Percentiles rank a stretch among this genome's conserved stretches.
phyloP scores from a whole-genome alignment of 306 rosid species.

The cucumber (Cucumis sativus) region Cucumber_9930_V3 NC_026655.2:30936001-30936500 shows the following conservation, averaged over 20 bases:
- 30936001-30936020: not conserved
- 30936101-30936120: slow-evolving; percentile 1
- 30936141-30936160: not conserved
- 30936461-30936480: not conserved
- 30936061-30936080: slow-evolving; percentile 5
- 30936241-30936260: not conserved
- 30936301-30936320: not conserved
- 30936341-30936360: not conserved
- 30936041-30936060: not conserved
- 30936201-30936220: slow-evolving; percentile 3
- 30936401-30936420: not conserved
- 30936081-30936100: slow-evolving; percentile 4
- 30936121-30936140: not conserved
- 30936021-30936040: not conserved
- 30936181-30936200: not conserved
- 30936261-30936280: not conserved
- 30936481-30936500: not conserved
- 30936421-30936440: not conserved
- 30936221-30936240: not conserved
- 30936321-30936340: not conserved
- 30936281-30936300: not conserved
- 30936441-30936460: not conserved
- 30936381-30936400: not conserved
- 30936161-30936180: not conserved
- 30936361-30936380: not conserved